Evolutionary conservation across 768 basidiomycete genomes (phyloP).

Genomic region (Collybia mongolica): DNA sequence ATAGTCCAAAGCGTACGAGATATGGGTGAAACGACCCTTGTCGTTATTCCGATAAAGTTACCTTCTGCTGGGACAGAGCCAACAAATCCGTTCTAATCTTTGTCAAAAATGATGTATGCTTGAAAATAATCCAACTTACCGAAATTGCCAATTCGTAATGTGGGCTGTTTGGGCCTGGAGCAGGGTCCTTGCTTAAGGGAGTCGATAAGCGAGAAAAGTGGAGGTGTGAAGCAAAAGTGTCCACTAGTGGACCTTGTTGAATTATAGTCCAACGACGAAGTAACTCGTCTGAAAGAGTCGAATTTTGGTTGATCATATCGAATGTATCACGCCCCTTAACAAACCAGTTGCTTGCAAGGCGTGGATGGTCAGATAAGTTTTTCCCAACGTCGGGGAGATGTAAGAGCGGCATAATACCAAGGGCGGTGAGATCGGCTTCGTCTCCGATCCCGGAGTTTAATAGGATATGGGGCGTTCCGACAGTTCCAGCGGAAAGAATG

Average conservation of each 20-base stretch:
- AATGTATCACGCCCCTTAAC: constrained; percentile 21
- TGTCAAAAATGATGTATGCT: too few relatives aligned
- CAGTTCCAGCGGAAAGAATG: constrained; percentile 26
- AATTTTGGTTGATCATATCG: background rate
- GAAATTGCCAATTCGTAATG: constrained; percentile 31
- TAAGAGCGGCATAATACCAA: constrained; percentile 12
- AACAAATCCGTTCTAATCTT: too few relatives aligned
- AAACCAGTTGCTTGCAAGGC: constrained; percentile 5
- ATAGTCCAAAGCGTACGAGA: constrained; percentile 6
- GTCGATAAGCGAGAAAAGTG: constrained; percentile 25
- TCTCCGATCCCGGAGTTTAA: constrained; percentile 15
- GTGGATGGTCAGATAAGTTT: constrained; percentile 20
- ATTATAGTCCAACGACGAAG: constrained; percentile 20
- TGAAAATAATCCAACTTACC: constrained; percentile 11
- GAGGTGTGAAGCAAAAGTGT: constrained; percentile 20
- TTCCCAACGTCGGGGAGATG: constrained; percentile 19
- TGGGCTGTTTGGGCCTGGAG: constrained; percentile 29
- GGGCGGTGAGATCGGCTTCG: background rate
- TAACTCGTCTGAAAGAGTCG: too few relatives aligned
- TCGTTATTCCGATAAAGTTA: constrained; percentile 9
- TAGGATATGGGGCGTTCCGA: constrained; percentile 26
- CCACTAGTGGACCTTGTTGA: constrained; percentile 27
- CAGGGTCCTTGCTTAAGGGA: constrained; percentile 20
- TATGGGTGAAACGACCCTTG: constrained; percentile 12
- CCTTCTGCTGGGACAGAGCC: background rate